Percentiles rank a stretch among this genome's conserved stretches.
Evolutionary conservation across 345 rosid genomes (phyloP).

Genomic region (Salix suchowensis): DNA sequence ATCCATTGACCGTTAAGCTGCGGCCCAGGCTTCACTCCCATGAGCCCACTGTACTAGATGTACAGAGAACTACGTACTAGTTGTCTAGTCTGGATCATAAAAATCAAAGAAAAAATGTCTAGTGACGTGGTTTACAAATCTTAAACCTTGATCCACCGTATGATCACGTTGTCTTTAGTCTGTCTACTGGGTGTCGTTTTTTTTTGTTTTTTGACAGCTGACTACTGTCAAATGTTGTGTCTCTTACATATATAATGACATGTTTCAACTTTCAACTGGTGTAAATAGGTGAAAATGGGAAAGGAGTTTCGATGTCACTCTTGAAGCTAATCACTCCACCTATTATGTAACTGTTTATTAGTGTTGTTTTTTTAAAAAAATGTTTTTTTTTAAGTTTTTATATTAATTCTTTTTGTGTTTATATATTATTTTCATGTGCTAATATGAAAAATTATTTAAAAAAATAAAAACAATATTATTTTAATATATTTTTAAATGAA

Average conservation of each 20-base stretch:
- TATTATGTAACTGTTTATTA: too few relatives aligned
- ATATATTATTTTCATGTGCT: too few relatives aligned
- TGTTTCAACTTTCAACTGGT: background rate
- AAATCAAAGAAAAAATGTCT: background rate
- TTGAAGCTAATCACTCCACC: too few relatives aligned
- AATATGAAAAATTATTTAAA: too few relatives aligned
- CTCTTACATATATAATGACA: background rate
- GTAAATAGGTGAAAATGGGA: constrained; percentile 5
- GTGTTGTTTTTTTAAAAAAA: too few relatives aligned
- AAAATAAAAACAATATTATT: too few relatives aligned
- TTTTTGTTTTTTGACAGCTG: background rate
- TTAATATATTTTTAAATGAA: too few relatives aligned
- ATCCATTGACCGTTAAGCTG: constrained; percentile 47
- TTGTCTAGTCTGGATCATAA: background rate
- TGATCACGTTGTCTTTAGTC: background rate
- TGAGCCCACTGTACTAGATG: background rate
- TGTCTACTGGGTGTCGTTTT: background rate
- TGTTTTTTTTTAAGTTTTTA: too few relatives aligned
- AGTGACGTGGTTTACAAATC: background rate
- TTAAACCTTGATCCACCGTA: background rate
- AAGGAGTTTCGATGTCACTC: background rate
- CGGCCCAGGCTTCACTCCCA: constrained; percentile 24
- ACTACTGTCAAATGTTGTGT: background rate
- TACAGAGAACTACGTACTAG: background rate
- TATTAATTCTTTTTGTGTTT: too few relatives aligned